Base-by-base conservation (phyloP, 345 rosid genomes). In the Litchi chinensis region DNA sequence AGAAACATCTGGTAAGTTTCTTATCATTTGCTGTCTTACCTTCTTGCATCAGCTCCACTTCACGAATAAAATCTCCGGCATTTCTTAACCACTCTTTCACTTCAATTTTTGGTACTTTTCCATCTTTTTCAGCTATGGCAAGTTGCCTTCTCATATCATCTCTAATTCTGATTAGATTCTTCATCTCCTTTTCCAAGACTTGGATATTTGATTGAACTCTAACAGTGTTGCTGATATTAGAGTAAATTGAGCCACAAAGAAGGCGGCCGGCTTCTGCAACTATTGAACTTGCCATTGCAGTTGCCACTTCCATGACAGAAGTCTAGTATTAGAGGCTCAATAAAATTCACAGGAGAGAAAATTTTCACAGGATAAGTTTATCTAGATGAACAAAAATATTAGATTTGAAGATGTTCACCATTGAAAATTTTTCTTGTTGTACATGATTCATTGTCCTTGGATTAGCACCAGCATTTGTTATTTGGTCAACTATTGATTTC, bases 191-290 rank as follows among this genome's bases (percentile, higher is more conserved):
- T 69, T 84, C 68, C 64, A 84, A 19, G 68, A 69, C 65, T 0
- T 43, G 46, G 67, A 76, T 41, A 77, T 84, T 81, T 43, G 87
- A 81, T 60, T 84, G 77, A 76, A 84, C 75, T 70, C 73, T 76
- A 60, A 79, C 69, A 32, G 71, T 57, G 67, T 68, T 15, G 37
- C 22, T 46, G 39, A 74, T 67, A 19, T 77, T 70, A 37, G 74
- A 68, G 76, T 67, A 84, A 69, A 83, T 43, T 71, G 85, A 76
- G 37, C 71, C 80, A 77, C 74, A 79, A 50, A 79, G 57, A 79
- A 22, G 26, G 54, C 59, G 77, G 43, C 78, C 76, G 2, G 60
- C 57, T 70, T 81, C 87, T 72, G 80, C 62, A 57, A 79, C 80
- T 22, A 74, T 4, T 50, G 87, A 10, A 64, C 80, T 80, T 72